Base-by-base conservation (phyloP, 306 rosid species). In the Vicia sativa region DNA sequence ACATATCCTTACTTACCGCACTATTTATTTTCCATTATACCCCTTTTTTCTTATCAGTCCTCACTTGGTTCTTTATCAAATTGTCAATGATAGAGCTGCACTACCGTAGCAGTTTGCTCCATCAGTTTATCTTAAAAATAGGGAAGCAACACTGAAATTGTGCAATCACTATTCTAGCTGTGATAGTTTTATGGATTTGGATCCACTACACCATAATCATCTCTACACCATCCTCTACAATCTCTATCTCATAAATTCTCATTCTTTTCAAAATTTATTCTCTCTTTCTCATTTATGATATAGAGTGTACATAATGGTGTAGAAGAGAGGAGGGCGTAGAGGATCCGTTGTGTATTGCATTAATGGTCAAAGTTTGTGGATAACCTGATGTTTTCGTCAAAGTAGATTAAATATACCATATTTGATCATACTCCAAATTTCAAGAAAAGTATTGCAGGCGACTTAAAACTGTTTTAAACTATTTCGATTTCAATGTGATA, bases 41-140 rank as follows among this genome's bases (percentile, higher is more conserved):
- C 35, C 35, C 35, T 5, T 29, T 29, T 29, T 29, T 0, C 35
- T 29, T 29, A 29, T 29, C 35, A 29, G 35, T 29, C 35, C 35
- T 29, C 35, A 29, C 35, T 29, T 7, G 35, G 35, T 5, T 6
- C 35, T 29, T 34, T 70, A 52, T 70, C 31, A 19, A 25, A 44
- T 19, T 72, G 64, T 72, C 39, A 18, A 31, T 49, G 65, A 59
- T 49, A 19, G 44, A 72, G 58, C 66, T 41, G 35, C 55, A 50
- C 11, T 38, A 64, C 49, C 16, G 10, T 15, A 15, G 55, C 8
- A 34, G 28, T 70, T 55, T 63, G 35, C 16, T 45, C 34, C 48
- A 70, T 56, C 28, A 15, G 26, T 44, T 71, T 71, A 63, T 55
- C 37, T 68, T 12, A 31, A 58, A 61, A 67, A 60, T 49, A 21